A percentile compares a stretch with the other conserved stretches of the same genome.
These are phyloP conservation scores for Flaveria bidentis DNA, from an alignment of 129 eudicot genomes.

Conservation along the genomic window DNA sequence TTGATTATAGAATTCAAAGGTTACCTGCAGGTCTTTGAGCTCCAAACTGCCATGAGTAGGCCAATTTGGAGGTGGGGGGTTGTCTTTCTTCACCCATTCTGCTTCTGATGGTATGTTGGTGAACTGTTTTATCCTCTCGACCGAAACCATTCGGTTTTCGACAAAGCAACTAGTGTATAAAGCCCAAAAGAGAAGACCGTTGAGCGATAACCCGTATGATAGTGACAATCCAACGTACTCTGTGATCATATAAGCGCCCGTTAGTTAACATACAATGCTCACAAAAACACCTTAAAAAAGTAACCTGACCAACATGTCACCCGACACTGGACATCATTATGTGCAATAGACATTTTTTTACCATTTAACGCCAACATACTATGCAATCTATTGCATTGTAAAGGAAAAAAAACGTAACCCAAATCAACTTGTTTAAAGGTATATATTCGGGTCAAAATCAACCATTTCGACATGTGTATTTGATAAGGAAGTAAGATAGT, in stretches of 20 bases:
- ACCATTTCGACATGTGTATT: neutral
- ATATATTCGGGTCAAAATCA: no score
- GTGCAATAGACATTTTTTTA: no score
- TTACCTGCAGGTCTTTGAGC: slow-evolving; percentile 63
- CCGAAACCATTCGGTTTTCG: slow-evolving; percentile 78
- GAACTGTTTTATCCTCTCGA: slow-evolving; percentile 73
- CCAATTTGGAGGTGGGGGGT: slow-evolving; percentile 55
- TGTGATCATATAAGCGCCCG: slow-evolving; percentile 22
- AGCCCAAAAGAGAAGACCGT: slow-evolving; percentile 50
- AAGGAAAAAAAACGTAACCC: no score
- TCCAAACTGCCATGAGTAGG: slow-evolving; percentile 59
- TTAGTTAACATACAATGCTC: neutral
- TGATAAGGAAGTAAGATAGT: neutral
- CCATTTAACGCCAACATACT: no score
- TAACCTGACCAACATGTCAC: no score
- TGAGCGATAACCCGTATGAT: slow-evolving; percentile 68
- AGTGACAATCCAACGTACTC: slow-evolving; percentile 69
- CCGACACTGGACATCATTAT: no score
- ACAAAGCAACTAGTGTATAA: slow-evolving; percentile 47
- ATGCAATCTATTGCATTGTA: no score
- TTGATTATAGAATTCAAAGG: neutral
- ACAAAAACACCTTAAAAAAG: no score
- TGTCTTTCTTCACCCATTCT: slow-evolving; percentile 45
- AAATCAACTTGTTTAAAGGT: no score
- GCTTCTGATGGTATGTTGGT: slow-evolving; percentile 69